Evolutionary conservation across 1,139 yeast species (phyloP), one percentile per base, ranked within the genome.

Genomic region (Magnusiomyces ingens): DNA sequence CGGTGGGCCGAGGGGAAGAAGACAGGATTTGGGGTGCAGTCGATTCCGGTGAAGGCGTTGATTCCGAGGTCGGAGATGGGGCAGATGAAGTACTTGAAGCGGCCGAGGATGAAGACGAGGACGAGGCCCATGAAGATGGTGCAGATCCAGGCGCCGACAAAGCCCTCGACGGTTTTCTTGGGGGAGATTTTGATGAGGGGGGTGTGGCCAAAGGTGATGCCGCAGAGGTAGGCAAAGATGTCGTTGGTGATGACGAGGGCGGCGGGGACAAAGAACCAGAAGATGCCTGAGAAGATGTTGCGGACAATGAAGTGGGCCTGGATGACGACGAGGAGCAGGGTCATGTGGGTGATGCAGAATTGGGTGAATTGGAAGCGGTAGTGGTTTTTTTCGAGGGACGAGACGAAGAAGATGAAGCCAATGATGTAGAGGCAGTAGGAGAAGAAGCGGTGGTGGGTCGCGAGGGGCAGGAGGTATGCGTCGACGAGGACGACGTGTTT

Each of bases 151-250:
- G 98, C 99, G 52, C 99, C 99, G 48, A 91, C 73, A 66, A 93
- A 93, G 2, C 99, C 99, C 72, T 93, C 99, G 29, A 91, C 91
- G 1, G 99, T 93, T 73, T 93, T 93, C 71, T 93, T 93, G 51
- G 99, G 99, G 15, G 96, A 88, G 60, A 93, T 88, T 55, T 87
- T 91, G 64, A 94, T 89, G 64, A 93, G 80, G 67, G 88, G 96
- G 49, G 98, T 91, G 59, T 78, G 81, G 51, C 99, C 99, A 72
- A 93, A 90, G 1, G 98, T 88, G 61, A 93, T 93, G 50, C 99
- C 99, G 73, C 98, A 93, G 56, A 93, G 75, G 68, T 93, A 93
- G 38, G 99, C 99, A 76, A 90, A 91, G 53, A 91, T 90, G 67
- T 93, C 99, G 69, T 93, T 93, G 55, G 90, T 87, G 62, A 93